Evolutionary conservation across 129 eudicot species (phyloP).

Genomic region (Saussurea involucrata): DNA sequence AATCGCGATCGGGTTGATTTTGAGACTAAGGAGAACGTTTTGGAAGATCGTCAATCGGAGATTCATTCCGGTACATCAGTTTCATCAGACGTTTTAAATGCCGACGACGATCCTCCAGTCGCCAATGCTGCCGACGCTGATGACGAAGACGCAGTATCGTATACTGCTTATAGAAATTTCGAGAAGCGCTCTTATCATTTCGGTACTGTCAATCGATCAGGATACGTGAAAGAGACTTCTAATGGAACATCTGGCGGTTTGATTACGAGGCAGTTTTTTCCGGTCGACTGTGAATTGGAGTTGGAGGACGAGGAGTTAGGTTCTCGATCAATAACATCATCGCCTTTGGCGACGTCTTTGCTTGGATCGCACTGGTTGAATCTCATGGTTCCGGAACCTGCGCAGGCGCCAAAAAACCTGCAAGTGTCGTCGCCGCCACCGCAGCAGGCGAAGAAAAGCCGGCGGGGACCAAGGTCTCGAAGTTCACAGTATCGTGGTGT

Average conservation of each 20-base stretch:
- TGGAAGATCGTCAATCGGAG: constrained; percentile 31
- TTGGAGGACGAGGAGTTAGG: constrained; percentile 30
- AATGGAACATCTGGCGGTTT: constrained; percentile 23
- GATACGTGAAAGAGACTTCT: not conserved
- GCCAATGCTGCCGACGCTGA: constrained; percentile 22
- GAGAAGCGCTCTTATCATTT: constrained; percentile 5
- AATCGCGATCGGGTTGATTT: constrained; percentile 13
- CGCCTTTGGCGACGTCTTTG: constrained; percentile 12
- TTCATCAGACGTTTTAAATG: constrained; percentile 47
- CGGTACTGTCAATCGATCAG: constrained; percentile 1
- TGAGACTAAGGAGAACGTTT: constrained; percentile 8
- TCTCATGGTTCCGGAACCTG: constrained; percentile 42
- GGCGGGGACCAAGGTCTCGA: constrained; percentile 89
- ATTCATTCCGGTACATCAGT: constrained; percentile 37
- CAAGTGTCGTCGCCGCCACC: constrained; percentile 18
- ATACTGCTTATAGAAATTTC: constrained; percentile 5
- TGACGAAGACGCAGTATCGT: constrained; percentile 23
- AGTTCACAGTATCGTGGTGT: constrained; percentile 93
- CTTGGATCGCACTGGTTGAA: constrained; percentile 61
- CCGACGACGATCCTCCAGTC: constrained; percentile 34
- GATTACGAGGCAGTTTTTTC: constrained; percentile 65
- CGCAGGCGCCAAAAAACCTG: constrained; percentile 6
- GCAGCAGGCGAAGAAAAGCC: constrained; percentile 61
- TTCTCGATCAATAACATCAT: constrained; percentile 19
- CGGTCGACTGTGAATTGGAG: constrained; percentile 28